phyloP scores from a whole-genome alignment of 805 yeast genomes.

The Starmera quercuum region DNA sequence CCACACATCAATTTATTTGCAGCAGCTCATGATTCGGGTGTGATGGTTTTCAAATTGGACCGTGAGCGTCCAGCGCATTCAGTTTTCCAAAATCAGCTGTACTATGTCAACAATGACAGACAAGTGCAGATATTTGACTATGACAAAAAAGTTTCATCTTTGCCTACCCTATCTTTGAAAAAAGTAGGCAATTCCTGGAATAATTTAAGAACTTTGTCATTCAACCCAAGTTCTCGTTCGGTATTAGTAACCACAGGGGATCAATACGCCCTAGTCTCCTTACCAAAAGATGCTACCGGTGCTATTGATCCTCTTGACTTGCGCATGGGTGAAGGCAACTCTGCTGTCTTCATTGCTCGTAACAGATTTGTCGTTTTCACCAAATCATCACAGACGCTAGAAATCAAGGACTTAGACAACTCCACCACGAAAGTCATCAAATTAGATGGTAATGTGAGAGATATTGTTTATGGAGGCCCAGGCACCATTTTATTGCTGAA shows the following conservation, averaged over 20 bases:
- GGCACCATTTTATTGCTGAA: slow-evolving; percentile 78
- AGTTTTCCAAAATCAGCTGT: slow-evolving; percentile 62
- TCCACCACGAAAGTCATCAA: slow-evolving; percentile 75
- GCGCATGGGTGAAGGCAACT: slow-evolving; percentile 71
- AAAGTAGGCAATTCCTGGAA: slow-evolving; percentile 83
- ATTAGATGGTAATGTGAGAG: slow-evolving; percentile 58
- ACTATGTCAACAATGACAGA: slow-evolving; percentile 74
- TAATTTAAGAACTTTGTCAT: slow-evolving; percentile 75
- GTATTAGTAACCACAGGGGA: slow-evolving; percentile 76
- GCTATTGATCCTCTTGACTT: slow-evolving; percentile 89
- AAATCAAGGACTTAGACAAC: slow-evolving; percentile 78
- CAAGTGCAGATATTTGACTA: slow-evolving; percentile 79
- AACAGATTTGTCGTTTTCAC: slow-evolving; percentile 84
- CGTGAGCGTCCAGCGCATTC: slow-evolving; percentile 95
- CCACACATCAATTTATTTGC: slow-evolving; percentile 91
- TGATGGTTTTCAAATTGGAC: slow-evolving; percentile 94
- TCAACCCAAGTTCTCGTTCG: slow-evolving; percentile 88
- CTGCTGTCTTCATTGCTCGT: slow-evolving; percentile 89
- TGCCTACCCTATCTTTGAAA: slow-evolving; percentile 79
- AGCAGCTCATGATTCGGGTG: slow-evolving; percentile 95
- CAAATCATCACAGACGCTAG: slow-evolving; percentile 56
- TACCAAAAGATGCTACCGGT: slow-evolving; percentile 85
- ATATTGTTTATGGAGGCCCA: slow-evolving; percentile 71
- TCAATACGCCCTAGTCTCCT: slow-evolving; percentile 62
- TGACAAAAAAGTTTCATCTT: slow-evolving; percentile 50